A percentile compares a stretch with the other conserved stretches of the same genome.
Evolutionary conservation across 2,329 filamentous ascomycete genomes (phyloP).

Genomic region (Ophiostoma montium): DNA sequence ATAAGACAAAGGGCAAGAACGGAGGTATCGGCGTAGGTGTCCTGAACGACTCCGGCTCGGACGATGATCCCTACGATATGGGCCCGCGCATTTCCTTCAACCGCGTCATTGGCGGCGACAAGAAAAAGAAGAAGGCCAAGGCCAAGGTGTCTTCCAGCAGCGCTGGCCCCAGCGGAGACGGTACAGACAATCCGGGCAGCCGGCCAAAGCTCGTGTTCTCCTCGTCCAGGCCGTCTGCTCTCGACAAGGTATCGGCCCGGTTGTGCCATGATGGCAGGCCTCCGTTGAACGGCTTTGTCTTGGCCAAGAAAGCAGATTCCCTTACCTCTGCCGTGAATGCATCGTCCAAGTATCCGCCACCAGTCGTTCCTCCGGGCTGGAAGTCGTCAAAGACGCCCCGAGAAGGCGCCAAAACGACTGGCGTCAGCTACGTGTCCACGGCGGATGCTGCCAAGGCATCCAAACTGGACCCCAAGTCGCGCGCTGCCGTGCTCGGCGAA

Average conservation of each 20-base stretch:
- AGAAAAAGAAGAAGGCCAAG: conserved; percentile 56
- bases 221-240: conserved; percentile 32
- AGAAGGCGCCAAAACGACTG: conserved; percentile 3
- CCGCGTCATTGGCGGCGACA: conserved; percentile 64
- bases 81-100: conserved; percentile 86
- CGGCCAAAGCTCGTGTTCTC: conserved; percentile 57
- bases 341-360: conserved; percentile 43
- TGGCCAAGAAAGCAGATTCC: conserved; percentile 41
- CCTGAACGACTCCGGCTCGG: conserved; percentile 83
- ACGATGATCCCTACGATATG: conserved; percentile 87
- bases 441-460: conserved; percentile 68
- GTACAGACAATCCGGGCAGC: conserved; percentile 26
- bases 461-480: conserved; percentile 56
- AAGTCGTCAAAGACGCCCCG: conserved; percentile 41
- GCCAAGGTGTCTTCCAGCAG: neutral
- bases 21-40: conserved; percentile 71
- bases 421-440: conserved; percentile 43
- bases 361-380: conserved; percentile 61
- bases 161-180: neutral
- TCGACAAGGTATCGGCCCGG: conserved; percentile 29
- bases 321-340: conserved; percentile 29
- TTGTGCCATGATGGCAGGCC: conserved; percentile 75
- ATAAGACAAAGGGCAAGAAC: neutral
- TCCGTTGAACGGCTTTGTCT: conserved; percentile 66
- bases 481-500: conserved; percentile 73